A percentile compares a stretch with the other conserved stretches of the same genome.
Conservation (phyloP, 2,329 filamentous ascomycete genomes). For the Orbilia blumenaviensis region DNA sequence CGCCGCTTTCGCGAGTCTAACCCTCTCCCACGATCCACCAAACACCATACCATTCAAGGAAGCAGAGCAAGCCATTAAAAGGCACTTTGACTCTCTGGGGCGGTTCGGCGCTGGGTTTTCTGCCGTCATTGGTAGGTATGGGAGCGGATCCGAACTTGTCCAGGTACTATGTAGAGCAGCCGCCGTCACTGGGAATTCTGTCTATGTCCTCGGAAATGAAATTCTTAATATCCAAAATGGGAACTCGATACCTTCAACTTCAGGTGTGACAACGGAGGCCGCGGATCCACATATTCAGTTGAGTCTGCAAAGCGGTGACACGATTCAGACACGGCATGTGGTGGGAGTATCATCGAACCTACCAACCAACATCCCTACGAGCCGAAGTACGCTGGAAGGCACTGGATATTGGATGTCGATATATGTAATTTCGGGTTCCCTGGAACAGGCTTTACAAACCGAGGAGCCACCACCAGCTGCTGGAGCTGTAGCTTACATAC, state of each 20-base stretch:
- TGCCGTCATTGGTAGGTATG: conserved; percentile 91
- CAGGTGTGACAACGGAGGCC: conserved; percentile 57
- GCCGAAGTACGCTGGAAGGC: conserved; percentile 69
- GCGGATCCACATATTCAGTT: conserved; percentile 59
- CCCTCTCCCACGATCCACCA: conserved; percentile 72
- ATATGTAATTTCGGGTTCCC: conserved; percentile 62
- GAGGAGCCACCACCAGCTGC: conserved; percentile 30
- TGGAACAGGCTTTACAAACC: conserved; percentile 12
- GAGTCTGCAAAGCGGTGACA: conserved; percentile 68
- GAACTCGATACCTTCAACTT: conserved; percentile 20
- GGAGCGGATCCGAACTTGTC: conserved; percentile 84
- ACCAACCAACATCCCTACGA: conserved; percentile 61
- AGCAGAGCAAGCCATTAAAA: conserved; percentile 77
- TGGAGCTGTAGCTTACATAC: conserved; percentile 50
- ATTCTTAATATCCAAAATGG: conserved; percentile 63
- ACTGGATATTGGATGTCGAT: conserved; percentile 62
- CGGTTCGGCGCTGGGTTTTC: conserved; percentile 88
- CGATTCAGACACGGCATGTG: conserved; percentile 68
- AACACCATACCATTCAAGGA: conserved; percentile 58
- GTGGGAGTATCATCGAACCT: conserved; percentile 75
- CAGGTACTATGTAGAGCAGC: conserved; percentile 91
- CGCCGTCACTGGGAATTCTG: conserved; percentile 81
- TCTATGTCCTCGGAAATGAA: conserved; percentile 84
- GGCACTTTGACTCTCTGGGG: conserved; percentile 86
- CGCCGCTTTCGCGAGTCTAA: conserved; percentile 73